Base-by-base conservation (phyloP, 352 stramenopile genomes). In the Globisporangium nagaii region DNA sequence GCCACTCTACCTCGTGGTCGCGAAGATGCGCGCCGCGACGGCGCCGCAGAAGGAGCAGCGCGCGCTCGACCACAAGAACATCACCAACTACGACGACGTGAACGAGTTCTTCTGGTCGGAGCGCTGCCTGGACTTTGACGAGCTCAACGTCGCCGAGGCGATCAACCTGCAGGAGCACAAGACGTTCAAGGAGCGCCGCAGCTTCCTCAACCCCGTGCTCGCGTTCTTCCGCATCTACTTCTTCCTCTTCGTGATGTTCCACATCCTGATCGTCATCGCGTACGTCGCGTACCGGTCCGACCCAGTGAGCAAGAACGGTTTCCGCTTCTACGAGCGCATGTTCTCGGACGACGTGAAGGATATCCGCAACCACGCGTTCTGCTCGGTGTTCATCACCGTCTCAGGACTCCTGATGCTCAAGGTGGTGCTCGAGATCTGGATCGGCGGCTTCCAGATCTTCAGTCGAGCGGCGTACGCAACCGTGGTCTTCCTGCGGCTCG, bases 41-140 rank as follows among this genome's bases (percentile, higher is more conserved):
- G 43, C 34, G 20, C 40, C 55, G 1, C 47, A 58, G 11, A 71
- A 71, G 22, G 62, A 60, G 6, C 47, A 61, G 41, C 54, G 56
- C 11, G 48, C 68, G 6, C 63, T 77, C 1, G 85, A 95, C 61
- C 84, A 94, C 71, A 88, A 89, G 63, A 85, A 93, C 56, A 81
- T 93, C 58, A 90, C 82, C 35, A 95, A 95, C 63, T 95, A 95
- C 49, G 86, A 95, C 70, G 86, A 95, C 60, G 75, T 93, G 50
- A 95, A 95, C 66, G 86, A 95, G 66, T 94, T 95, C 56, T 95
- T 95, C 62, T 95, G 86, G 86, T 75, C 66, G 46, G 64, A 73
- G 31, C 68, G 66, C 20, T 94, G 86, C 39, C 68, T 95, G 6
- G 50, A 85, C 36, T 95, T 91, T 66, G 82, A 95, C 61, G 81